Evolutionary conservation across 1,284 basidiomycete species (phyloP).

Genomic region (Microbotryum scabiosae): DNA sequence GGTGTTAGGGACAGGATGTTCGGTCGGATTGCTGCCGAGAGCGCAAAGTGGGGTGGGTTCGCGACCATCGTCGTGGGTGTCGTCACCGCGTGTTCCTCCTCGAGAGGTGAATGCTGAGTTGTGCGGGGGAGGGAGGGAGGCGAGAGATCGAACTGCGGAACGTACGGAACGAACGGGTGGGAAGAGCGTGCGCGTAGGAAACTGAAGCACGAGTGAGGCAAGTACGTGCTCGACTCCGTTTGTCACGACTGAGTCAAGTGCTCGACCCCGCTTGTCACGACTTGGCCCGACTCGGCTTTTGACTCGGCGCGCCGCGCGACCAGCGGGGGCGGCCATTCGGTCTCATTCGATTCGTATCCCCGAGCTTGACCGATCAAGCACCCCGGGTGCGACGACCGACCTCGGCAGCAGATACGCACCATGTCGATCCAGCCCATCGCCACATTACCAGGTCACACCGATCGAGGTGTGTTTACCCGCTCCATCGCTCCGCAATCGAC

Average conservation of each 20-base stretch:
- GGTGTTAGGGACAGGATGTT: slow-evolving; percentile 89
- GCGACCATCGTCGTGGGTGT: slow-evolving; percentile 9
- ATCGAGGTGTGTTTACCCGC: slow-evolving; percentile 47
- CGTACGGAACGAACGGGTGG: background rate
- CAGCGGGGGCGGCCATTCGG: no score
- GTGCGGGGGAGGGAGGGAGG: background rate
- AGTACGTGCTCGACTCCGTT: background rate
- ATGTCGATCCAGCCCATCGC: slow-evolving; percentile 19
- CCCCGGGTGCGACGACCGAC: background rate
- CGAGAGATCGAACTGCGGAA: background rate
- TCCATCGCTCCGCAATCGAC: slow-evolving; percentile 3
- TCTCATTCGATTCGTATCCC: no score
- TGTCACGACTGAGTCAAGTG: background rate
- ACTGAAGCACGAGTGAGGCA: background rate
- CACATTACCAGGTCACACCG: slow-evolving; percentile 58
- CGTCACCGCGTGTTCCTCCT: background rate
- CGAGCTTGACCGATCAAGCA: no score
- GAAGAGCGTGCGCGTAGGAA: background rate
- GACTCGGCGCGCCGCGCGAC: background rate
- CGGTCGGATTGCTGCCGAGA: slow-evolving; percentile 55
- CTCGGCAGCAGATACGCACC: background rate
- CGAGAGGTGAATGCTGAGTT: background rate
- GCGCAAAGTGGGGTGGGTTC: slow-evolving; percentile 39
- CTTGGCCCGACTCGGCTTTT: background rate
- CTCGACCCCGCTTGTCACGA: background rate